These are phyloP conservation scores for Sphaerulina vaccinii DNA, from an alignment of 2,329 filamentous ascomycete genomes.

Conservation along the genomic window DNA sequence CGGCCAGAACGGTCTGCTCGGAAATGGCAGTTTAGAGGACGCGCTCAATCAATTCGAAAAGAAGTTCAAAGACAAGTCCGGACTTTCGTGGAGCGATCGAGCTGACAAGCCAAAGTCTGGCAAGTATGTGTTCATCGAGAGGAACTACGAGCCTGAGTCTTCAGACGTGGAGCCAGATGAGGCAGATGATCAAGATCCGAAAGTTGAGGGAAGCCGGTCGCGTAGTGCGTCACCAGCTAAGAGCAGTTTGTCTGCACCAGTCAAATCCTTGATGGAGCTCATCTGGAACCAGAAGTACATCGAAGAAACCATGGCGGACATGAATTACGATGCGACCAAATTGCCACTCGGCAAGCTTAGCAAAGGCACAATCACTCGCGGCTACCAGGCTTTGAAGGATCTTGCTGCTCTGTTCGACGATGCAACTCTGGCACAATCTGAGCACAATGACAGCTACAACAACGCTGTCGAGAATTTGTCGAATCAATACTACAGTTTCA, in stretches of 20 bases:
- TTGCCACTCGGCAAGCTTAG: constrained; percentile 81
- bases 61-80: constrained; percentile 60
- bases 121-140: constrained; percentile 79
- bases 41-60: constrained; percentile 51
- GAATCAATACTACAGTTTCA: constrained; percentile 76
- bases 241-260: constrained; percentile 58
- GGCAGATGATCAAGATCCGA: constrained; percentile 1
- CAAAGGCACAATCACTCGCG: constrained; percentile 70
- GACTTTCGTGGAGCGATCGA: constrained; percentile 52
- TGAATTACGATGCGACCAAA: constrained; percentile 74
- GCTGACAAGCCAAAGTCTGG: constrained; percentile 56
- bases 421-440: constrained; percentile 49
- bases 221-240: constrained; percentile 38
- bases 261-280: constrained; percentile 71
- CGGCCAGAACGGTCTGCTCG: constrained; percentile 48
- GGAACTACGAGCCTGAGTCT: constrained; percentile 69
- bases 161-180: constrained; percentile 50
- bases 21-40: constrained; percentile 38
- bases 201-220: constrained; percentile 6
- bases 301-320: constrained; percentile 51
- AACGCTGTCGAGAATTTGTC: constrained; percentile 63
- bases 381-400: constrained; percentile 75
- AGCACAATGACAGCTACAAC: constrained; percentile 23
- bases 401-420: constrained; percentile 66
- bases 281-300: constrained; percentile 82